Evolutionary conservation across 176 grass and related monocot species (phyloP).

Genomic region (Cymbopogon citratus): DNA sequence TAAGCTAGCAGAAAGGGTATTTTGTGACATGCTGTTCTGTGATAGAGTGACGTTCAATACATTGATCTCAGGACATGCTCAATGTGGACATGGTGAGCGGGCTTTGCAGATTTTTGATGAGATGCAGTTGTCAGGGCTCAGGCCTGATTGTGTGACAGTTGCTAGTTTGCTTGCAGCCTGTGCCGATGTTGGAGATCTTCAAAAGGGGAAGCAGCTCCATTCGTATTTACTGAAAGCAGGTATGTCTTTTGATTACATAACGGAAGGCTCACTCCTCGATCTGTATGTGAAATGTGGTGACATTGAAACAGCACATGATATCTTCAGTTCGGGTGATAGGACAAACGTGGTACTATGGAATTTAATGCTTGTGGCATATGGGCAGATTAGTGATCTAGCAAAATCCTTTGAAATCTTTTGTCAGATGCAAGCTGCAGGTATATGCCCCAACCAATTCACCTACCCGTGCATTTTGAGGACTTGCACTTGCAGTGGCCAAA

Average conservation of each 20-base stretch:
- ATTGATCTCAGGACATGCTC: conserved; percentile 57
- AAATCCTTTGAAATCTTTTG: conserved; percentile 59
- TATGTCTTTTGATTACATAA: conserved; percentile 58
- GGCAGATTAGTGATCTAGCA: conserved; percentile 42
- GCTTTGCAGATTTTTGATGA: conserved; percentile 40
- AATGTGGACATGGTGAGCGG: conserved; percentile 33
- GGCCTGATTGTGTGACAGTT: conserved; percentile 54
- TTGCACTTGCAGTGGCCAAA: conserved; percentile 38
- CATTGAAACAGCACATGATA: conserved; percentile 36
- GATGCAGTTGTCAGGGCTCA: conserved; percentile 40
- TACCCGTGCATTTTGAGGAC: conserved; percentile 77
- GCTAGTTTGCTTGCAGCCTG: conserved; percentile 51
- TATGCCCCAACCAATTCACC: conserved; percentile 63
- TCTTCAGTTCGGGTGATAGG: conserved; percentile 47
- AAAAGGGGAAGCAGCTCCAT: conserved; percentile 58
- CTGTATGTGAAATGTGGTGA: conserved; percentile 63
- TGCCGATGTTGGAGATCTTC: conserved; percentile 36
- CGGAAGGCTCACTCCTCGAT: conserved; percentile 63
- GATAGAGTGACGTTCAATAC: conserved; percentile 64
- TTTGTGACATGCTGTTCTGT: conserved; percentile 33
- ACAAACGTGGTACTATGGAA: conserved; percentile 67
- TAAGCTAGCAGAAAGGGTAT: conserved; percentile 42
- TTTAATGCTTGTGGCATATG: conserved; percentile 68
- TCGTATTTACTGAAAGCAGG: conserved; percentile 46
- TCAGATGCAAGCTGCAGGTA: conserved; percentile 48